Base-by-base conservation (phyloP, 176 grass and related monocot species). In the Musa itinerans region DNA sequence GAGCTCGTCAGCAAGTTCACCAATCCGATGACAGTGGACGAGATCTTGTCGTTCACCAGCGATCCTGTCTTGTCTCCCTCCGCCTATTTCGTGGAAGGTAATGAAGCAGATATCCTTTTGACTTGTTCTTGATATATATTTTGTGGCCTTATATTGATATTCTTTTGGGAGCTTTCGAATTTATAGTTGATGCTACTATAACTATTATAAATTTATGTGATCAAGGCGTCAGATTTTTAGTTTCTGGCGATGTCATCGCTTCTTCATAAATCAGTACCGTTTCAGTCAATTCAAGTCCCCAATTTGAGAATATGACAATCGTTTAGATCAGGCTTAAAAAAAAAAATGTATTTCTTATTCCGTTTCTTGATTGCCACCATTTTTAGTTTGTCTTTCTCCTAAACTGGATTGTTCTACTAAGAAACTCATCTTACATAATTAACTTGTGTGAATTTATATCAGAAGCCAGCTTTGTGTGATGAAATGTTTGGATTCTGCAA, bases 51-150 rank as follows among this genome's bases (percentile, higher is more conserved):
- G 52, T 86, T 94, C 68, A 87, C 78, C 65, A 81, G 84, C 29
- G 48, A 54, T 14, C 84, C 83, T 10, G 90, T 90, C 7, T 99
- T 83, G 86, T 88, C 95, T 0, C 89, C 84, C 0, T 73, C 83
- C 20, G 74, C 82, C 1, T 99, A 94, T 69, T 99, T 87, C 50
- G 63, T 94, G 10, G 84, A 87, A 78, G 90, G 90, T 98, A 76
- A 81, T 77, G 10, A 53, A 68, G 15, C 66, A n/a, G 21, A 15
- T 69, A 11, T 49, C 48, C 16, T 48, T 16, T 17, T 50, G 15
- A 68, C 16, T 70, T 9, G 68, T 50, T 70, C 68, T 70, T 70
- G 68, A 50, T 70, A 9, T 25, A 21, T 70, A 65, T 51, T 43
- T 69, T n/a, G 43, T 70, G 68, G 68, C 9, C 43, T 51, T 8